These are phyloP conservation scores for Yamadazyma conglobata DNA, from an alignment of 1,139 yeast genomes.

Conservation along the genomic window DNA sequence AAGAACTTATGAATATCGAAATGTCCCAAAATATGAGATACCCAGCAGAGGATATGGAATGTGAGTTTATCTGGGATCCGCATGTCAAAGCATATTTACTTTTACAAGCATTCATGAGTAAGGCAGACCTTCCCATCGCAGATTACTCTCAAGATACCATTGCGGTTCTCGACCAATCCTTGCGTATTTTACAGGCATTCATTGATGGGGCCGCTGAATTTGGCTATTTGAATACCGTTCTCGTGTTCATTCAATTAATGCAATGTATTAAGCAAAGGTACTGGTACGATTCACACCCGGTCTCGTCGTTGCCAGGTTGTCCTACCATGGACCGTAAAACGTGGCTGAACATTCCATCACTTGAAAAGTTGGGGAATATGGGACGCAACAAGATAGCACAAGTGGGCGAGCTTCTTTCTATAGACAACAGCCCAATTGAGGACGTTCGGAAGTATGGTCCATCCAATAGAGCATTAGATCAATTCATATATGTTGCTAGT, in stretches of 20 bases:
- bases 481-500: slow-evolving; percentile 42
- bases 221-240: slow-evolving; percentile 63
- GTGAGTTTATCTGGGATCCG: slow-evolving; percentile 87
- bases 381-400: slow-evolving; percentile 23
- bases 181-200: slow-evolving; percentile 90
- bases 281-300: slow-evolving; percentile 80
- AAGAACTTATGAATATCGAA: slow-evolving; percentile 87
- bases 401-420: slow-evolving; percentile 31
- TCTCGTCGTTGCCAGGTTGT: slow-evolving; percentile 71
- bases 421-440: slow-evolving; percentile 19
- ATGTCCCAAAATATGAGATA: slow-evolving; percentile 79
- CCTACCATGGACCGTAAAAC: slow-evolving; percentile 20
- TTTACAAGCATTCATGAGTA: slow-evolving; percentile 80
- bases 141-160: slow-evolving; percentile 94
- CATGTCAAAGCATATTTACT: slow-evolving; percentile 87
- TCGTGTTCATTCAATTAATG: slow-evolving; percentile 66
- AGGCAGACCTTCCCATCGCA: slow-evolving; percentile 86
- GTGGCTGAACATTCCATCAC: slow-evolving; percentile 6
- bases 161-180: slow-evolving; percentile 87
- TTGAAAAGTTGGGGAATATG: slow-evolving; percentile 17
- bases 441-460: slow-evolving; percentile 24
- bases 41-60: slow-evolving; percentile 63
- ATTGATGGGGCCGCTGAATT: slow-evolving; percentile 86
- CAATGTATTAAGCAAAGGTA: slow-evolving; percentile 85
- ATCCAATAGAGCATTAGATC: slow-evolving; percentile 17